Conservation (phyloP, 192 early-diverging fungal species). For the Rhizoclosmatium sp. region DNA sequence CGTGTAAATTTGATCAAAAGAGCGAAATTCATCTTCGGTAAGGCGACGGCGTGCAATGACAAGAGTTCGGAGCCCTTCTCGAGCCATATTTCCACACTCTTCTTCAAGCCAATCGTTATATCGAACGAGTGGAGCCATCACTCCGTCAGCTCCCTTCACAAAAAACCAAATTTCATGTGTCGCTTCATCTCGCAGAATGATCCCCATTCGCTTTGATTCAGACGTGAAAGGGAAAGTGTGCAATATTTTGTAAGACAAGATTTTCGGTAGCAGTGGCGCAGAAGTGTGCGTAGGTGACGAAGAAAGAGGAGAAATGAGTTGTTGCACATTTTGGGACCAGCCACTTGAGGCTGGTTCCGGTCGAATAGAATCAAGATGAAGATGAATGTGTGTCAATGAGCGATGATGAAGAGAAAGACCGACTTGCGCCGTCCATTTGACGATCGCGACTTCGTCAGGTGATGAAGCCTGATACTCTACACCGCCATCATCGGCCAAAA, state of each 20-base stretch:
- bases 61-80: conserved; percentile 92
- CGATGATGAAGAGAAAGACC: conserved; percentile 84
- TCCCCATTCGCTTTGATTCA: conserved; percentile 97
- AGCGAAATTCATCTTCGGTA: conserved; percentile 62
- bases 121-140: conserved; percentile 88
- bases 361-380: not conserved
- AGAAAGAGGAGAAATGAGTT: not conserved
- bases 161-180: conserved; percentile 86
- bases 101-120: conserved; percentile 98
- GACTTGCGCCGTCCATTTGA: conserved; percentile 89
- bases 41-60: conserved; percentile 89
- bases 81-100: conserved; percentile 96
- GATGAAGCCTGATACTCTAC: conserved; percentile 93
- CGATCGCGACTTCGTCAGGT: conserved; percentile 96
- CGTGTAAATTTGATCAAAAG: conserved; percentile 39
- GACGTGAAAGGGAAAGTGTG: conserved; percentile 99
- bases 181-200: conserved; percentile 75
- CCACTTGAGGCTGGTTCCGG: conserved; percentile 70
- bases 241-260: conserved; percentile 75
- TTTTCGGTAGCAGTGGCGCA: not conserved
- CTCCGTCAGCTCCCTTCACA: conserved; percentile 93
- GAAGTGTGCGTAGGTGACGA: not conserved
- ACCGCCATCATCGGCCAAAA: conserved; percentile 59
- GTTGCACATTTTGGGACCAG: conserved; percentile 26
- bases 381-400: conserved; percentile 28